These are phyloP conservation scores for Pseudozyma flocculosa DNA, from an alignment of 1,284 basidiomycete genomes.

Conservation along the genomic window DNA sequence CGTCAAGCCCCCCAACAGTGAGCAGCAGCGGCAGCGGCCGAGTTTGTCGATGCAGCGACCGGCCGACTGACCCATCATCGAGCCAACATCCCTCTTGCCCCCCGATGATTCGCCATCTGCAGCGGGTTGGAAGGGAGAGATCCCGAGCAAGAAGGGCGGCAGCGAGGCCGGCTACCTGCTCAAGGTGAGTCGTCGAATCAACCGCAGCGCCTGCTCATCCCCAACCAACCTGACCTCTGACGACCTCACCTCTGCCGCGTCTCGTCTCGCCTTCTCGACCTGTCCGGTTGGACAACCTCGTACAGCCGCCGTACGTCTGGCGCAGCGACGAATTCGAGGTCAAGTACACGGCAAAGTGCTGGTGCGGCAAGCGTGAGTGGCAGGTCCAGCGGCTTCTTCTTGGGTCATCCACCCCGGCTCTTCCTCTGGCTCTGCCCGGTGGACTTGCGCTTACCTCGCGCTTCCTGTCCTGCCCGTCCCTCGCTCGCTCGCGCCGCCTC, in stretches of 20 bases:
- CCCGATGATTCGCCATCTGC: too few relatives aligned
- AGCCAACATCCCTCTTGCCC: not conserved
- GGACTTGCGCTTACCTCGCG: not conserved
- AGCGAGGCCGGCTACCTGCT: slow-evolving; percentile 23
- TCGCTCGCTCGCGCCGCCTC: not conserved
- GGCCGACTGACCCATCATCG: not conserved
- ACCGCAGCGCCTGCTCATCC: not conserved
- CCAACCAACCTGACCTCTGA: not conserved
- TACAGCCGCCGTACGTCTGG: slow-evolving; percentile 38
- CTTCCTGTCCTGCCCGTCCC: not conserved
- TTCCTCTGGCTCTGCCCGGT: too few relatives aligned
- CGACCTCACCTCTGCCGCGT: not conserved
- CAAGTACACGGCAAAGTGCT: slow-evolving; percentile 26
- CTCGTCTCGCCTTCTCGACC: not conserved
- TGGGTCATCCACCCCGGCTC: too few relatives aligned
- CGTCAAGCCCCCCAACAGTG: too few relatives aligned
- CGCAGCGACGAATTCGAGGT: slow-evolving; percentile 25
- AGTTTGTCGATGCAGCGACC: not conserved
- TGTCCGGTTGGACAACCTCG: too few relatives aligned
- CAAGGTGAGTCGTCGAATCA: slow-evolving; percentile 19
- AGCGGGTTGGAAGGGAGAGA: slow-evolving; percentile 33
- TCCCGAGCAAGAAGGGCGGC: slow-evolving; percentile 24
- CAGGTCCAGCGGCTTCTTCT: slow-evolving; percentile 5
- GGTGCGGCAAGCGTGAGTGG: slow-evolving; percentile 35
- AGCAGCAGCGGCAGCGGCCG: too few relatives aligned